Evolutionary conservation across 2,329 filamentous ascomycete species (phyloP).

Genomic region (Ceratocystis albifundus): DNA sequence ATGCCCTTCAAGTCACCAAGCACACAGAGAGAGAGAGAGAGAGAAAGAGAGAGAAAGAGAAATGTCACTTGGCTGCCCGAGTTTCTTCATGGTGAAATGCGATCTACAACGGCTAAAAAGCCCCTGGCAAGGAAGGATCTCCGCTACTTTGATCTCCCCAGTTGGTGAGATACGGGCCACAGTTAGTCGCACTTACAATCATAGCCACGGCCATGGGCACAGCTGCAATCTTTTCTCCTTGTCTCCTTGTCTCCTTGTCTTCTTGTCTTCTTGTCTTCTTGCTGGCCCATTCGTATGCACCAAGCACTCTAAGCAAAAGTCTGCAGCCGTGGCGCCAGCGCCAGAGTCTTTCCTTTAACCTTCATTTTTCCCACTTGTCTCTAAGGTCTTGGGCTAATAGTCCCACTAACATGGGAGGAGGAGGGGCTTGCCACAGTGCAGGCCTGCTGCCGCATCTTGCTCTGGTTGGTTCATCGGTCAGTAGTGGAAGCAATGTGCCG

Average conservation of each 20-base stretch:
- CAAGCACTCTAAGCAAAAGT: background rate
- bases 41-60: too few species aligned
- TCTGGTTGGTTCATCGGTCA: background rate
- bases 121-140: background rate
- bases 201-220: background rate
- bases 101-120: background rate
- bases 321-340: background rate
- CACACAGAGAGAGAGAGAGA: too few species aligned
- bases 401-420: background rate
- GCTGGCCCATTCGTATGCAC: too few species aligned
- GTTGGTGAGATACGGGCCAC: background rate
- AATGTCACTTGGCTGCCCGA: too few species aligned
- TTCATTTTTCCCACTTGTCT: background rate
- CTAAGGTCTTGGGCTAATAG: background rate
- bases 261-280: background rate
- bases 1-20: too few species aligned
- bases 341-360: background rate
- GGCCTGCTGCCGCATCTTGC: background rate
- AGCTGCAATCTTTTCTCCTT: background rate
- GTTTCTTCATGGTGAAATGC: background rate
- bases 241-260: too few species aligned
- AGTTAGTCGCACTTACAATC: background rate
- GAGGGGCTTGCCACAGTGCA: background rate
- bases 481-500: constrained; percentile 8
- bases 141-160: background rate